These are phyloP conservation scores for Taxillus chinensis DNA, from an alignment of 164 flowering plant species.

Conservation along the genomic window DNA sequence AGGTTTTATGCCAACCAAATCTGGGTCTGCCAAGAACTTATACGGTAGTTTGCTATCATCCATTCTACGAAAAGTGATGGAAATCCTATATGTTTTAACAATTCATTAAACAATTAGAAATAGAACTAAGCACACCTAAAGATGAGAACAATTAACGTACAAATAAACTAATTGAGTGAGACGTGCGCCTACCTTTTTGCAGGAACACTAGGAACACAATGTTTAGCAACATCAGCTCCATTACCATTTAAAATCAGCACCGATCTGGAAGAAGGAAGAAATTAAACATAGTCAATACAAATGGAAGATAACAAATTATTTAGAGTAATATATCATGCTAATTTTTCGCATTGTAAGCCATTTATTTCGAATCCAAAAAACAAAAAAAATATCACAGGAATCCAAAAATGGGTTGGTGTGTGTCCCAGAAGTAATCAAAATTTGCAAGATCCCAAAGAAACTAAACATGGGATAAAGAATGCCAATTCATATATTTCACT, in stretches of 20 bases:
- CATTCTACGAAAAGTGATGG: constrained; percentile 48
- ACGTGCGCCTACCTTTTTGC: constrained; percentile 28
- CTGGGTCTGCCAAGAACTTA: constrained; percentile 31
- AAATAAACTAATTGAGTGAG: not conserved
- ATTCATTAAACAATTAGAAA: too few relatives aligned
- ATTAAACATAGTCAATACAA: not conserved
- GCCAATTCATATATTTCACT: too few relatives aligned
- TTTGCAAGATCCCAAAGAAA: too few relatives aligned
- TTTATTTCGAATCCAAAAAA: not conserved
- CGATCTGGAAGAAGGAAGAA: constrained; percentile 28
- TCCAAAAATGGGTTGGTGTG: too few relatives aligned
- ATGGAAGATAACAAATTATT: not conserved
- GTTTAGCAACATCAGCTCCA: constrained; percentile 53
- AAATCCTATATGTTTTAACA: constrained; percentile 22
- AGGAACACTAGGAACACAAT: constrained; percentile 48
- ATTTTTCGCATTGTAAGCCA: not conserved
- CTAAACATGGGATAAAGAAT: too few relatives aligned
- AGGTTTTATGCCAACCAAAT: constrained; percentile 23
- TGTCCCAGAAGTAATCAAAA: too few relatives aligned
- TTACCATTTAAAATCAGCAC: constrained; percentile 47
- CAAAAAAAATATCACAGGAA: not conserved
- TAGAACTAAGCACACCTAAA: not conserved
- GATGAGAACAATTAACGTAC: not conserved
- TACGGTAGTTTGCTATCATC: constrained; percentile 33
- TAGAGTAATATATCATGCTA: not conserved